A percentile compares a stretch with the other conserved stretches of the same genome.
phyloP scores from a whole-genome alignment of 495 filamentous ascomycete genomes.

The Hypoxylon subgilvum region DNA sequence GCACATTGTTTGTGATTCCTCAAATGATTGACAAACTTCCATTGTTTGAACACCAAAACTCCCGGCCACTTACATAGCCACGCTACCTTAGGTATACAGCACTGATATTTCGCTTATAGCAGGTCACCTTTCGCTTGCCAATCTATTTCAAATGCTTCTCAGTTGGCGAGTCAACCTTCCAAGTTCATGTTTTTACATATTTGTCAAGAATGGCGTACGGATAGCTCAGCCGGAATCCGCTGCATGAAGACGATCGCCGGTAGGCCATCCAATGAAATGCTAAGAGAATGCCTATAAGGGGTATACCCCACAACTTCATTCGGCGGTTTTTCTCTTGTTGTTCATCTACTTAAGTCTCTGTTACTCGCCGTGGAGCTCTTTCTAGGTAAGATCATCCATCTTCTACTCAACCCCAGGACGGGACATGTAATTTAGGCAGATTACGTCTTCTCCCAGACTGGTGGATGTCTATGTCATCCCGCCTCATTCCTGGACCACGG shows the following conservation, averaged over 20 bases:
- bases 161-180: neutral
- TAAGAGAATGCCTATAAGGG: slow-evolving; percentile 12
- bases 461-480: slow-evolving; percentile 10
- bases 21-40: no score
- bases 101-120: no score
- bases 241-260: slow-evolving; percentile 14
- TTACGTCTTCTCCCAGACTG: slow-evolving; percentile 8
- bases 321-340: slow-evolving; percentile 17
- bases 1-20: no score
- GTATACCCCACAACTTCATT: slow-evolving; percentile 17
- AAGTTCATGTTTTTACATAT: slow-evolving; percentile 8
- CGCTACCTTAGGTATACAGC: no score
- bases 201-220: slow-evolving; percentile 7
- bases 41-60: no score
- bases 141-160: neutral
- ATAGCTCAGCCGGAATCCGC: slow-evolving; percentile 29
- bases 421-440: slow-evolving; percentile 34
- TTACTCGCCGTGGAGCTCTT: slow-evolving; percentile 9
- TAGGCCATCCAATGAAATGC: slow-evolving; percentile 14
- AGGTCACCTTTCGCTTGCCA: neutral
- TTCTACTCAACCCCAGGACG: slow-evolving; percentile 11
- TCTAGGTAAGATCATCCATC: slow-evolving; percentile 26
- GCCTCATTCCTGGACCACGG: slow-evolving; percentile 1
- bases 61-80: no score
- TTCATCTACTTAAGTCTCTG: slow-evolving; percentile 23